Conservation (phyloP, 2,329 filamentous ascomycete species). For the Aspergillus luchuensis region DNA sequence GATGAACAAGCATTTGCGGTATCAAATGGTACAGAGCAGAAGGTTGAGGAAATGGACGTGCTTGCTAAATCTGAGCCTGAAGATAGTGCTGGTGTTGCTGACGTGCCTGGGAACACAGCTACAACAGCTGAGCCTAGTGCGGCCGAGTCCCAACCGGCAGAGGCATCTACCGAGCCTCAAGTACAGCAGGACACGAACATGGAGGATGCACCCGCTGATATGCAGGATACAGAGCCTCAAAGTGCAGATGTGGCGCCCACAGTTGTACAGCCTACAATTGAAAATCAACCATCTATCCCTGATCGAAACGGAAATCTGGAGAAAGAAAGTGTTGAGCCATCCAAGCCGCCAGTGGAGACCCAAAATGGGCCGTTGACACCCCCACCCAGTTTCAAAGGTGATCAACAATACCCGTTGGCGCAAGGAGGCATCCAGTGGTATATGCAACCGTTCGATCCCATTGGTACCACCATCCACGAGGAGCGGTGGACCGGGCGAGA, state of each 20-base stretch:
- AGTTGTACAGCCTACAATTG: conserved; percentile 40
- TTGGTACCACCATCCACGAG: conserved; percentile 76
- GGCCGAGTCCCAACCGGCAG: conserved; percentile 12
- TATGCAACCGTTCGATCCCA: conserved; percentile 74
- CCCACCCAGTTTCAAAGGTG: conserved; percentile 44
- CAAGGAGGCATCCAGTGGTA: conserved; percentile 88
- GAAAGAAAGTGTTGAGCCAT: conserved; percentile 39
- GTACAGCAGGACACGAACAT: conserved; percentile 2
- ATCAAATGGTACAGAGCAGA: conserved; percentile 33
- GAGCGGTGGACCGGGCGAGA: conserved; percentile 75
- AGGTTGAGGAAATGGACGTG: conserved; percentile 27
- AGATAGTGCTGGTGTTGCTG: conserved; percentile 24
- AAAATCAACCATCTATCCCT: conserved; percentile 21
- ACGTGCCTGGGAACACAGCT: conserved; percentile 13
- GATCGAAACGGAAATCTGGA: conserved; percentile 33
- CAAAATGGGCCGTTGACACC: conserved; percentile 40
- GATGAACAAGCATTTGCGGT: conserved; percentile 50
- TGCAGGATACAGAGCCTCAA: conserved; percentile 19
- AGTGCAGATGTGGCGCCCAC: conserved; percentile 27
- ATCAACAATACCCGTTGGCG: conserved; percentile 55
- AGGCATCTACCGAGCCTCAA: conserved; percentile 10
- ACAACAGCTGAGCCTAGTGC: conserved; percentile 17
- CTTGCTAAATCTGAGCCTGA: conserved; percentile 27
- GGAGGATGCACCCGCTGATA: conserved; percentile 10
- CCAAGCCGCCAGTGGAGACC: conserved; percentile 45